Conservation (phyloP, 2,329 filamentous ascomycete species). For the Blastomyces parvus region DNA sequence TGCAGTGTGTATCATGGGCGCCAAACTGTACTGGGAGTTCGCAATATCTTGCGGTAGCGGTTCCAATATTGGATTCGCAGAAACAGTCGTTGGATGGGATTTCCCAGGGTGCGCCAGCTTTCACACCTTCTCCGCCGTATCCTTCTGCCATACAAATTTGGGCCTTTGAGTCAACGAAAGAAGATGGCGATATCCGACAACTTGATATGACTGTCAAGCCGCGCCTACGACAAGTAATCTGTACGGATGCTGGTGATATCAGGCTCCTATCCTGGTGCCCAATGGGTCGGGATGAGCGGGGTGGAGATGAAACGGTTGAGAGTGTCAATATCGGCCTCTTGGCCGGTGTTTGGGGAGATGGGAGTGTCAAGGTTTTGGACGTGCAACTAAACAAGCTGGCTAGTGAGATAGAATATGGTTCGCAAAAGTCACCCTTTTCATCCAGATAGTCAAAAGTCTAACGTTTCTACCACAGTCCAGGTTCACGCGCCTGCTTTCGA, state of each 20-base stretch:
- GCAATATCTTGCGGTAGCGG: constrained; percentile 49
- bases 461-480: constrained; percentile 25
- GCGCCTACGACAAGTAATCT: constrained; percentile 42
- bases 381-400: constrained; percentile 30
- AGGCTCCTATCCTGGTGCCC: constrained; percentile 50
- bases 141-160: constrained; percentile 50
- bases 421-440: not conserved
- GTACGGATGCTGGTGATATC: constrained; percentile 48
- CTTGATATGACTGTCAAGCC: constrained; percentile 40
- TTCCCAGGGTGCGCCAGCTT: constrained; percentile 37
- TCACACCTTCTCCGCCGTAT: constrained; percentile 41
- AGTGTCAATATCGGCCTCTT: constrained; percentile 42
- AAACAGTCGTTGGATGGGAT: constrained; percentile 21
- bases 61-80: constrained; percentile 32
- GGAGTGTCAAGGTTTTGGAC: constrained; percentile 46
- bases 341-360: constrained; percentile 51
- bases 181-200: constrained; percentile 24
- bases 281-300: constrained; percentile 26
- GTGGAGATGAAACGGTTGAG: constrained; percentile 24
- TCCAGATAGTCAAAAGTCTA: constrained; percentile 7
- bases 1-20: constrained; percentile 44
- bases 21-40: constrained; percentile 35
- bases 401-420: constrained; percentile 24
- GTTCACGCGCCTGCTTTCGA: constrained; percentile 43
- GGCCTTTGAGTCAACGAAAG: constrained; percentile 40